Percentiles rank a stretch among this genome's conserved stretches.
Evolutionary conservation across 108 stramenopile species (phyloP).

Genomic region (Parietichytrium sp.): DNA sequence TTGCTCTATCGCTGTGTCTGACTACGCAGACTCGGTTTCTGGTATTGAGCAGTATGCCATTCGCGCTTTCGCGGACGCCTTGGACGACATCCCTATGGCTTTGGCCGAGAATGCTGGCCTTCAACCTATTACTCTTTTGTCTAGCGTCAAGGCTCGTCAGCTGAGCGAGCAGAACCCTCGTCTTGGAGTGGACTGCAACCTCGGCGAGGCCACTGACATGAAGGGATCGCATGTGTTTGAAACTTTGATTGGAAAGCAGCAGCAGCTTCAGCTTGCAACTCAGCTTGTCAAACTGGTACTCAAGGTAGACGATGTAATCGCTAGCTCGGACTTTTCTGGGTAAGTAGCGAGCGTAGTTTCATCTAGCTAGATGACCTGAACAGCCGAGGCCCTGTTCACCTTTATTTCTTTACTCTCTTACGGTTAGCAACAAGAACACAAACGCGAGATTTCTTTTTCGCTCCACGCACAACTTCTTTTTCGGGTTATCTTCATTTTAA

Average conservation of each 20-base stretch:
- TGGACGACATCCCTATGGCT: conserved; percentile 98
- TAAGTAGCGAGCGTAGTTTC: too few relatives aligned
- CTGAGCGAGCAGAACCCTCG: conserved; percentile 77
- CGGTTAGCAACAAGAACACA: too few relatives aligned
- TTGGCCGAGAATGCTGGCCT: conserved; percentile 97
- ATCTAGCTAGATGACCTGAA: too few relatives aligned
- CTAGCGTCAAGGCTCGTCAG: conserved; percentile 89
- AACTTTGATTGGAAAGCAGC: conserved; percentile 98
- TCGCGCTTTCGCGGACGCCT: conserved; percentile 96
- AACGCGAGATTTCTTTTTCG: too few relatives aligned
- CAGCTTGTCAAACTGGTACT: conserved; percentile 99
- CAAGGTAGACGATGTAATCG: conserved; percentile 98
- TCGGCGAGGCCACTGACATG: conserved; percentile 76
- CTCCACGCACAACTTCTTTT: too few relatives aligned
- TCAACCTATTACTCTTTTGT: conserved; percentile 91
- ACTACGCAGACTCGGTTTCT: conserved; percentile 83
- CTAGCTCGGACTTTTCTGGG: conserved; percentile 63
- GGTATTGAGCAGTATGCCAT: conserved; percentile 98
- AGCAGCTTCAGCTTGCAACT: conserved; percentile 95
- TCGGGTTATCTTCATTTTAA: too few relatives aligned
- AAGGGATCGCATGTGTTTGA: conserved; percentile 93
- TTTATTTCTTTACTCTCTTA: too few relatives aligned
- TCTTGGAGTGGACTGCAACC: conserved; percentile 85
- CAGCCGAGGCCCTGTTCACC: too few relatives aligned
- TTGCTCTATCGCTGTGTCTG: conserved; percentile 86